Percentiles rank a stretch among this genome's conserved stretches.
phyloP scores from a whole-genome alignment of 2,329 filamentous ascomycete genomes.

The Colletotrichum shisoi region DNA sequence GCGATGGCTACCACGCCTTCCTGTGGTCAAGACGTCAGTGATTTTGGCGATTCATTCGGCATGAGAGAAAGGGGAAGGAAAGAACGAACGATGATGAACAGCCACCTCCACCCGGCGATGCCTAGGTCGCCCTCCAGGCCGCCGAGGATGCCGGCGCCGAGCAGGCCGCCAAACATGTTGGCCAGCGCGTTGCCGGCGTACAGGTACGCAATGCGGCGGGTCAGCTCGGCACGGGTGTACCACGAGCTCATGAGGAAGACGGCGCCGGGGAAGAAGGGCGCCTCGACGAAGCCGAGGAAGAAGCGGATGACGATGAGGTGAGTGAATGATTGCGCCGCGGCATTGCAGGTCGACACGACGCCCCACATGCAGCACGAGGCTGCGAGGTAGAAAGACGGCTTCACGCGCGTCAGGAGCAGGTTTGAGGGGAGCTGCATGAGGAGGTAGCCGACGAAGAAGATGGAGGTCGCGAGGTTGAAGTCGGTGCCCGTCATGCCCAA shows the following conservation, averaged over 20 bases:
- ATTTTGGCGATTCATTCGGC: too few relatives aligned
- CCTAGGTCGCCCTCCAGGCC: conserved; percentile 47
- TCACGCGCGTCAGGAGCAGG: conserved; percentile 61
- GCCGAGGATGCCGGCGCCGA: conserved; percentile 59
- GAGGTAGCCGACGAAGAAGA: conserved; percentile 67
- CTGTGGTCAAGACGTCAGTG: conserved; percentile 34
- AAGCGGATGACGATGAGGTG: conserved; percentile 58
- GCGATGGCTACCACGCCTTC: conserved; percentile 54
- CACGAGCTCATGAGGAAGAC: conserved; percentile 58
- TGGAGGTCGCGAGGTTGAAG: conserved; percentile 63
- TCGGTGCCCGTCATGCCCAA: conserved; percentile 63
- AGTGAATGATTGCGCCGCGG: conserved; percentile 53
- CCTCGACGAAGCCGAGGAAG: conserved; percentile 54
- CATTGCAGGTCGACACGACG: conserved; percentile 56
- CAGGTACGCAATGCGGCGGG: conserved; percentile 56
- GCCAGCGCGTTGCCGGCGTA: conserved; percentile 58
- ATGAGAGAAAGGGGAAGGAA: background rate
- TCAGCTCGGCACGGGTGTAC: conserved; percentile 55
- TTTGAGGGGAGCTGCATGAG: conserved; percentile 70
- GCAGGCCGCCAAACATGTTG: conserved; percentile 60
- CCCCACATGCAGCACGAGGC: conserved; percentile 55
- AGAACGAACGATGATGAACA: conserved; percentile 45
- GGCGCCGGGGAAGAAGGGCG: conserved; percentile 60
- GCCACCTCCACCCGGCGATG: conserved; percentile 45
- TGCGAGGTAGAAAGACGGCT: conserved; percentile 63